Percentiles rank a stretch among this genome's conserved stretches.
phyloP scores from a whole-genome alignment of 1,284 basidiomycete genomes.

The Laetiporus sulphureus region DNA sequence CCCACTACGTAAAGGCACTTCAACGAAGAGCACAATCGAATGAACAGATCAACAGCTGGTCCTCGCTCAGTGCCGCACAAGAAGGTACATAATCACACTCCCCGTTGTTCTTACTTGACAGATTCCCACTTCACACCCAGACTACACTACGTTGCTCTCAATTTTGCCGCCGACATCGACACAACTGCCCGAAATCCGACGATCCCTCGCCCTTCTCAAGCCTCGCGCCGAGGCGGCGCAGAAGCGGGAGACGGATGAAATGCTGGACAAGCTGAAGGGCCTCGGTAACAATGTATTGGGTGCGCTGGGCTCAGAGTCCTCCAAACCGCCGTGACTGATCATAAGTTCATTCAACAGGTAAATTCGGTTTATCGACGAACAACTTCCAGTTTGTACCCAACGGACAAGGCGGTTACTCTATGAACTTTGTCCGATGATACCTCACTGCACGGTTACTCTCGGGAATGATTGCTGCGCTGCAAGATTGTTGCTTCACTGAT shows the following conservation, averaged over 20 bases:
- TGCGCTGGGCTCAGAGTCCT: constrained; percentile 24
- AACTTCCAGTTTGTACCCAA: constrained; percentile 95
- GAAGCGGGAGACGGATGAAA: constrained; percentile 86
- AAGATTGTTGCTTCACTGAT: too few species aligned
- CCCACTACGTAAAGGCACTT: constrained; percentile 81
- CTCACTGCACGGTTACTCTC: too few species aligned
- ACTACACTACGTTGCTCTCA: constrained; percentile 66
- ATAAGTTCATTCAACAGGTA: constrained; percentile 40
- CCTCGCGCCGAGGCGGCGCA: constrained; percentile 69
- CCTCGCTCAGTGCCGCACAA: constrained; percentile 74
- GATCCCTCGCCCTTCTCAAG: constrained; percentile 49
- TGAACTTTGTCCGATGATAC: constrained; percentile 72
- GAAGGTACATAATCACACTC: constrained; percentile 53
- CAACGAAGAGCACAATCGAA: constrained; percentile 85
- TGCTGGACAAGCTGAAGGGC: constrained; percentile 90
- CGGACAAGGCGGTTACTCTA: constrained; percentile 88
- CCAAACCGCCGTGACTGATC: too few species aligned
- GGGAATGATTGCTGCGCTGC: too few species aligned
- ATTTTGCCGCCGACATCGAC: constrained; percentile 54
- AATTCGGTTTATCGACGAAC: constrained; percentile 84
- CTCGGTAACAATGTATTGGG: constrained; percentile 91
- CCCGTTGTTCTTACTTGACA: too few species aligned
- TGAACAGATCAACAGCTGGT: constrained; percentile 77
- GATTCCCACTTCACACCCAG: too few species aligned
- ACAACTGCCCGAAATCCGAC: constrained; percentile 41